phyloP scores from a whole-genome alignment of 2,329 filamentous ascomycete species.

The Neodidymelliopsis sp. region DNA sequence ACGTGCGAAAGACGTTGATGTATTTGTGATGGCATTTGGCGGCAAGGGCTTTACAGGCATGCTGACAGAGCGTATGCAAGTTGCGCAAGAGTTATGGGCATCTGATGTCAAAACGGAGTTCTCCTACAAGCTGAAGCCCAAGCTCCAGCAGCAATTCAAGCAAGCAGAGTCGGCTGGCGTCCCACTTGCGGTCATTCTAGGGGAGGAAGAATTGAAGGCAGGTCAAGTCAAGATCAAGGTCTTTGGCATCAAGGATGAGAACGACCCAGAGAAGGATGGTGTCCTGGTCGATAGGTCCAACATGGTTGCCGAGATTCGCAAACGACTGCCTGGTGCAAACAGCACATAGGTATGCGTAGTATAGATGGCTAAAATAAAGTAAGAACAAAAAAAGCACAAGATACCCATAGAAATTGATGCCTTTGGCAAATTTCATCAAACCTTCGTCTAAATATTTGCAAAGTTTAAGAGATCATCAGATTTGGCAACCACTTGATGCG shows the following conservation, averaged over 20 bases:
- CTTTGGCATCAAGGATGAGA: slow-evolving; percentile 74
- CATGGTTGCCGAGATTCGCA: slow-evolving; percentile 69
- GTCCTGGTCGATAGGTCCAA: slow-evolving; percentile 72
- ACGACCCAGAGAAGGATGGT: slow-evolving; percentile 90
- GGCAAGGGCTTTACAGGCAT: slow-evolving; percentile 84
- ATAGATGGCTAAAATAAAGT: slow-evolving; percentile 9
- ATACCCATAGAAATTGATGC: slow-evolving; percentile 27
- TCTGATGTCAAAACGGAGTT: slow-evolving; percentile 93
- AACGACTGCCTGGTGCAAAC: slow-evolving; percentile 51
- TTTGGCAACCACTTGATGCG: too few relatives aligned
- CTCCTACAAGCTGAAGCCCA: slow-evolving; percentile 88
- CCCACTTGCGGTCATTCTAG: slow-evolving; percentile 87
- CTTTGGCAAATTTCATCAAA: slow-evolving; percentile 5
- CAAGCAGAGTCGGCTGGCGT: slow-evolving; percentile 80
- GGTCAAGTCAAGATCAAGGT: slow-evolving; percentile 91
- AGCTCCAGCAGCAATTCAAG: slow-evolving; percentile 89
- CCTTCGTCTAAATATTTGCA: neutral
- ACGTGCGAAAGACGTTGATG: slow-evolving; percentile 80
- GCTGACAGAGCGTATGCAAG: slow-evolving; percentile 81
- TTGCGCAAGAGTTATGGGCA: slow-evolving; percentile 81
- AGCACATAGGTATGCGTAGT: slow-evolving; percentile 2
- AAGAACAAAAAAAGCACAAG: slow-evolving; percentile 17
- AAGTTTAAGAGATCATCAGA: neutral
- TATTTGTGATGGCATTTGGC: slow-evolving; percentile 94
- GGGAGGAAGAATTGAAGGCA: slow-evolving; percentile 84